These are phyloP conservation scores for Melanogaster broomeanus DNA, from an alignment of 768 basidiomycete genomes.

Conservation along the genomic window DNA sequence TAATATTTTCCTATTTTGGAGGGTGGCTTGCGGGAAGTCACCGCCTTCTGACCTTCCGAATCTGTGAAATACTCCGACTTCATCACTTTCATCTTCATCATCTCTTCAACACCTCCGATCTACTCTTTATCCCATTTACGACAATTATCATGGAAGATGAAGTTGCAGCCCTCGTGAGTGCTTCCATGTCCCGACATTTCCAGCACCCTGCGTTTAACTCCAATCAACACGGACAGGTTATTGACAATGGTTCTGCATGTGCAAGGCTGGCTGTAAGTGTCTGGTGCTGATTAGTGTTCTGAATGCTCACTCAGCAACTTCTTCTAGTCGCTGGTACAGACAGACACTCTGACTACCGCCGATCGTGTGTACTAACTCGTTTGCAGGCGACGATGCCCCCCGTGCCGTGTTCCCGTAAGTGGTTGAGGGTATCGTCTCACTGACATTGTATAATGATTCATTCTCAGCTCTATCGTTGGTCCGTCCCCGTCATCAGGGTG, in stretches of 20 bases:
- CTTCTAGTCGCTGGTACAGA: conserved; percentile 63
- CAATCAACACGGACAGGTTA: conserved; percentile 63
- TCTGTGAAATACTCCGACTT: conserved; percentile 28
- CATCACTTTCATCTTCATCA: conserved; percentile 19
- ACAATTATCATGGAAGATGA: conserved; percentile 59
- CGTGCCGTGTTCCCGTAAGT: conserved; percentile 95
- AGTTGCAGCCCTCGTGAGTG: conserved; percentile 55
- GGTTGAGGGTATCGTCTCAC: conserved; percentile 5
- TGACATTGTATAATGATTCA: conserved; percentile 11
- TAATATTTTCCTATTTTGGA: conserved; percentile 23
- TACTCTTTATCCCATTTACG: conserved; percentile 15
- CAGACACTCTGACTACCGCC: neutral
- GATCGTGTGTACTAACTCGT: conserved; percentile 3
- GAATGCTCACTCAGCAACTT: conserved; percentile 20
- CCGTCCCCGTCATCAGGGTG: conserved; percentile 93
- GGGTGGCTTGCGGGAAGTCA: conserved; percentile 13
- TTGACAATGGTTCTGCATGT: conserved; percentile 98
- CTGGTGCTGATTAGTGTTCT: conserved; percentile 10
- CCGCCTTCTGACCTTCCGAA: conserved; percentile 18
- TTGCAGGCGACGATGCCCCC: conserved; percentile 82
- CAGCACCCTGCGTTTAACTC: neutral
- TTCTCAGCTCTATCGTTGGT: conserved; percentile 82
- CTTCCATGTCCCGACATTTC: neutral
- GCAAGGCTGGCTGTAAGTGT: conserved; percentile 96
- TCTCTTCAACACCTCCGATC: conserved; percentile 21